Evolutionary conservation across 139 green algal species (phyloP), one percentile per base, ranked within the genome.

Genomic region (Desmodesmus armatus): DNA sequence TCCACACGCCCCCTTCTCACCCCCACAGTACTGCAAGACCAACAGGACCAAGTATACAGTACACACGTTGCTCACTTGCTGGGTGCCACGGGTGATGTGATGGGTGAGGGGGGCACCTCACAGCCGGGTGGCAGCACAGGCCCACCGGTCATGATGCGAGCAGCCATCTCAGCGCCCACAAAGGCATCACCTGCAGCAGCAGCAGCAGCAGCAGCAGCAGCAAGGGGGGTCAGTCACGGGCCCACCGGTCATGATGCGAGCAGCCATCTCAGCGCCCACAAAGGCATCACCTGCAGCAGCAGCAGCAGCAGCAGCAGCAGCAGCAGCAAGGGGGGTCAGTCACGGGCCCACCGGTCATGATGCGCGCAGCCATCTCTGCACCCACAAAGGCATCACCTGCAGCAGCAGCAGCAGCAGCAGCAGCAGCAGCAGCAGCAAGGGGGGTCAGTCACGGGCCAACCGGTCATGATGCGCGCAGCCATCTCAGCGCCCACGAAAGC

Each of bases 131-230:
- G 44, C 53, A 33, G 66, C 65, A 0, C 29, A 66, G 58, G 40
- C 15, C 72, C 41, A 13, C 72, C 41, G 41, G 17, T 65, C 40
- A 66, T 80, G 41, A 62, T 80, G 72, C 41, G 40, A 29, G 3
- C 35, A 19, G 15, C 5, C 72, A 80, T 80, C 27, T n/a, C n/a
- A n/a, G n/a, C n/a, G n/a, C n/a, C n/a, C n/a, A n/a, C n/a, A n/a
- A n/a, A n/a, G n/a, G 69, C 69, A 77, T 33, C 69, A 77, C 35
- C 13, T 6, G 19, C 19, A 35, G 37, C 9, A 55, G 2, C 37
- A 55, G 69, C 66, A 17, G 15, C 76, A 74, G 78, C 78, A 74
- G 60, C 78, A 84, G 60, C 80, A 85, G 65, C 65, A 78, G 65
- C 79, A 78, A 37, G 47, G 13, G 7, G 49, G 43, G 55, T 31